Conservation (phyloP, 1,284 basidiomycete genomes). For the Microbotryum violaceum region DNA sequence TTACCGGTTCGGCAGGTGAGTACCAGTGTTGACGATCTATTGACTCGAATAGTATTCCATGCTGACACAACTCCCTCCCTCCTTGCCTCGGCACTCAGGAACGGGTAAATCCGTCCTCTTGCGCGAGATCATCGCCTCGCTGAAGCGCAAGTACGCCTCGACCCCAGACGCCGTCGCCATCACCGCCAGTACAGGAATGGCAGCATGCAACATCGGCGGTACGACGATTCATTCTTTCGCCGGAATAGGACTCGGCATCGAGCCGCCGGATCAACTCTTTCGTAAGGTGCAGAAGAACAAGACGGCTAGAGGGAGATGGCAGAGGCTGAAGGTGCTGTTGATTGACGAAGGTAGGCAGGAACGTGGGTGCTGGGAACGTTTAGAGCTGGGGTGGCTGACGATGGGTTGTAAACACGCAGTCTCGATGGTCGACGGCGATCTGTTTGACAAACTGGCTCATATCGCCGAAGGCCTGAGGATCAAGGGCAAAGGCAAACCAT, state of each 20-base stretch:
- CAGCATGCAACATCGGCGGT: conserved; percentile 89
- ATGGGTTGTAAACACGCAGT: conserved; percentile 49
- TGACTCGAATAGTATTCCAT: too few species aligned
- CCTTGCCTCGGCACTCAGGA: conserved; percentile 43
- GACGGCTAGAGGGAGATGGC: conserved; percentile 62
- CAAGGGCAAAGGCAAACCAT: conserved; percentile 51
- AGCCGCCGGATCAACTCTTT: conserved; percentile 56
- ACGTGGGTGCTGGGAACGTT: background rate
- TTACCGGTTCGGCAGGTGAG: conserved; percentile 91
- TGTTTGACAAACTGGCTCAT: conserved; percentile 79
- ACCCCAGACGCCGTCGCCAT: conserved; percentile 61
- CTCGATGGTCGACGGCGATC: conserved; percentile 90
- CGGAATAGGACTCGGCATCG: conserved; percentile 74
- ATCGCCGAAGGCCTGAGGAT: conserved; percentile 61
- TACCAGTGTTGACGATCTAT: conserved; percentile 27
- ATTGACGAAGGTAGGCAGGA: conserved; percentile 79
- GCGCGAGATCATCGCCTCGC: conserved; percentile 70
- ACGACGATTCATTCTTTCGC: conserved; percentile 89
- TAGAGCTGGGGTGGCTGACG: background rate
- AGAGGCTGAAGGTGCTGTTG: conserved; percentile 68
- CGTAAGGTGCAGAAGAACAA: conserved; percentile 63
- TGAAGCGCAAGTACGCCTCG: conserved; percentile 49
- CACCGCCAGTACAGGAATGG: conserved; percentile 85
- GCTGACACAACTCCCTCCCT: too few species aligned
- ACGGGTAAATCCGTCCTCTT: conserved; percentile 92